Conservation (phyloP, 2,329 filamentous ascomycete genomes). For the Zalaria obscura region DNA sequence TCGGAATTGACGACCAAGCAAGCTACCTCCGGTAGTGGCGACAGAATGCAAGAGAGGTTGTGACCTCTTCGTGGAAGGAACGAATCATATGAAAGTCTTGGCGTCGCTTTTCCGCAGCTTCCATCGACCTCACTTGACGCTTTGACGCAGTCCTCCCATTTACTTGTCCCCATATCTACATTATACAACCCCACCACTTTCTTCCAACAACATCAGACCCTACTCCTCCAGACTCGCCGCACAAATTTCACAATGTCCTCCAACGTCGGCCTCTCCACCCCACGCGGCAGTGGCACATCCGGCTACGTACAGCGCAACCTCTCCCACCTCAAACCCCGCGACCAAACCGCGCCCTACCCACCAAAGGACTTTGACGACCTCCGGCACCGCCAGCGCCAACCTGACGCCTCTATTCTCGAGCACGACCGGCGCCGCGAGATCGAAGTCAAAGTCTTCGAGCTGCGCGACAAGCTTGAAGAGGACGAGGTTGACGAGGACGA, state of each 20-base stretch:
- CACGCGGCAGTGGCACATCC: slow-evolving; percentile 87
- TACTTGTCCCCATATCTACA: no score
- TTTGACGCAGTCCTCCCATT: background rate
- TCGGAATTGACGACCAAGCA: background rate
- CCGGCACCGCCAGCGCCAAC: slow-evolving; percentile 66
- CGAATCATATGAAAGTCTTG: slow-evolving; percentile 1
- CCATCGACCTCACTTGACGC: slow-evolving; percentile 1
- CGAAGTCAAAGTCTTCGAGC: slow-evolving; percentile 84
- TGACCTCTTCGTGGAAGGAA: no score
- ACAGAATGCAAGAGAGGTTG: background rate
- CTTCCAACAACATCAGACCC: background rate
- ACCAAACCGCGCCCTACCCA: slow-evolving; percentile 64
- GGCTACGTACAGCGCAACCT: slow-evolving; percentile 96
- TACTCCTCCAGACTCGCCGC: background rate
- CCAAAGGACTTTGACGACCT: slow-evolving; percentile 50
- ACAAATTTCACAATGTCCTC: slow-evolving; percentile 55
- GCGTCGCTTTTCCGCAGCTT: slow-evolving; percentile 4
- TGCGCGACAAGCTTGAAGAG: slow-evolving; percentile 84
- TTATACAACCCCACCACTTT: background rate
- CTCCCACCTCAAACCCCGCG: slow-evolving; percentile 74
- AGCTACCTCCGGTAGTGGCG: background rate
- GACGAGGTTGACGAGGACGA: slow-evolving; percentile 79
- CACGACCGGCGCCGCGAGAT: slow-evolving; percentile 85
- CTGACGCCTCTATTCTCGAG: slow-evolving; percentile 84
- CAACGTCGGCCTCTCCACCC: slow-evolving; percentile 91